Conservation (phyloP, 2,329 filamentous ascomycete species). For the Arthrocladium fulminans region DNA sequence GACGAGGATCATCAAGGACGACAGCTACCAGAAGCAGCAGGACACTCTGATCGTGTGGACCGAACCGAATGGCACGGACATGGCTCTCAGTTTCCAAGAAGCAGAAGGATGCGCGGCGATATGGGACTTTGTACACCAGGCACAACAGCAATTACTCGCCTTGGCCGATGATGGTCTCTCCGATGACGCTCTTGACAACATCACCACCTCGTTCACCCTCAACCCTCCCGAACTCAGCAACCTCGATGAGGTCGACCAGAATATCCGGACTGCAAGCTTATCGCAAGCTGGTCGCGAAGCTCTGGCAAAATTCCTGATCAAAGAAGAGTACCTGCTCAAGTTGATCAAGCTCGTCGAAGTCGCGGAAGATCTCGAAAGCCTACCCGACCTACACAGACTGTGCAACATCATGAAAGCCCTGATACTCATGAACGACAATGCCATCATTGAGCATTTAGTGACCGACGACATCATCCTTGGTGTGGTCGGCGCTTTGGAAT, state of each 20-base stretch:
- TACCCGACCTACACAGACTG: conserved; percentile 75
- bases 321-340: conserved; percentile 77
- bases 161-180: conserved; percentile 70
- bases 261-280: conserved; percentile 69
- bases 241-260: conserved; percentile 72
- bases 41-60: conserved; percentile 99
- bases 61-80: conserved; percentile 80
- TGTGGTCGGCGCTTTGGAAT: conserved; percentile 91
- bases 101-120: conserved; percentile 86
- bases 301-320: conserved; percentile 75
- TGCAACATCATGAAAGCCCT: conserved; percentile 98
- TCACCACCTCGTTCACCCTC: conserved; percentile 60
- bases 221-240: conserved; percentile 74
- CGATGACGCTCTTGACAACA: conserved; percentile 72
- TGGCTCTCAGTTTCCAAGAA: conserved; percentile 98
- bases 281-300: conserved; percentile 72
- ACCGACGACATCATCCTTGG: conserved; percentile 82
- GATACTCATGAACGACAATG: conserved; percentile 87
- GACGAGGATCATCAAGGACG: conserved; percentile 83
- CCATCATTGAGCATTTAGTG: conserved; percentile 89
- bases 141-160: conserved; percentile 65
- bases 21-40: conserved; percentile 98
- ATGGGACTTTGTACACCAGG: conserved; percentile 86
- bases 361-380: conserved; percentile 84
- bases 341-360: conserved; percentile 76